Base-by-base conservation (phyloP, 345 rosid genomes). In the Acer yangbiense region DNA sequence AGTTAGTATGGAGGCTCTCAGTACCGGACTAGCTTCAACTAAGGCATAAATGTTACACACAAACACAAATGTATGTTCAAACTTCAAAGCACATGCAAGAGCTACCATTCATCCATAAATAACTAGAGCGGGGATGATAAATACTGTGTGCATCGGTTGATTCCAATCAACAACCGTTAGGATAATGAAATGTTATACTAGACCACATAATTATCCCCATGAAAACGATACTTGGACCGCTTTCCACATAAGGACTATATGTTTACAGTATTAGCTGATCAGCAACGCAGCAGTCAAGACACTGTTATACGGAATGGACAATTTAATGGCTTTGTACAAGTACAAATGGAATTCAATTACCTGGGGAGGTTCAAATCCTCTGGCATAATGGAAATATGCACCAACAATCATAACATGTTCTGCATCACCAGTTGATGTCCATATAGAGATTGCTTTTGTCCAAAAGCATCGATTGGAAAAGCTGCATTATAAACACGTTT, bases 321-420 rank as follows among this genome's bases (percentile, higher is more conserved):
- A 46, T 14, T 39, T 23, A 44, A 63, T 44, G 11, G 21, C 52
- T 35, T n/a, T 44, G 2, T 46, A 4, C 16, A 50, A 29, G 16
- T 20, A 75, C 21, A n/a, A 18, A 3, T 48, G 63, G n/a, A 7
- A 10, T 50, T 50, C 62, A 29, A 52, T 50, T 77, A 90, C 99
- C 94, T 89, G 88, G 81, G 98, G 98, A 81, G 97, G 89, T 84
- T 95, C 96, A 77, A 85, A 95, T 72, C 98, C 98, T 48, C 96
- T 92, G 1, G 96, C 90, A 77, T 92, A 95, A 84, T 93, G 98
- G 84, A 93, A 91, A 79, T 93, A 91, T 16, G 97, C 88, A 25
- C 97, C 97, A 0, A 93, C 97, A 77, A 95, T 95, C 87, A 93
- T 17, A 48, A 81, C 91, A 72, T 93, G 99, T 75, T 95, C 96